phyloP scores from a whole-genome alignment of 345 rosid species.

The Passiflora organensis region DNA sequence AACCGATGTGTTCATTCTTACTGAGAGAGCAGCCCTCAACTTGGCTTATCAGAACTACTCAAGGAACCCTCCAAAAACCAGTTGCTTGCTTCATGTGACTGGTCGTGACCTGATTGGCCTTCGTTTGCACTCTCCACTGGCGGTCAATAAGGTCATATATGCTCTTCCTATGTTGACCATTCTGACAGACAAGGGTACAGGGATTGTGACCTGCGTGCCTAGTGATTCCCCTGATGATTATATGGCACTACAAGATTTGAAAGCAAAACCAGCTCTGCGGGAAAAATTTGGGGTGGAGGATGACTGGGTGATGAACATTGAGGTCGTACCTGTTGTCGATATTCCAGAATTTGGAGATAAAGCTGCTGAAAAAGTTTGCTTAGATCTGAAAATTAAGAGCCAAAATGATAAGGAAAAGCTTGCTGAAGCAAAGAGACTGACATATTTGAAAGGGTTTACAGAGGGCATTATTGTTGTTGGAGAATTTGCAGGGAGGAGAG shows the following conservation, averaged over 20 bases:
- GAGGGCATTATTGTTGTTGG: conserved; percentile 85
- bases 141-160: conserved; percentile 60
- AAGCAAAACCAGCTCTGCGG: conserved; percentile 71
- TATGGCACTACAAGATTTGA: conserved; percentile 76
- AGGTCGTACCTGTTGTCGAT: conserved; percentile 66
- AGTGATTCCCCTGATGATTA: conserved; percentile 97
- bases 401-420: conserved; percentile 94
- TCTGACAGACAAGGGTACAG: conserved; percentile 92
- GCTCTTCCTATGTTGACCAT: conserved; percentile 93
- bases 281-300: conserved; percentile 71
- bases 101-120: conserved; percentile 82
- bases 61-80: conserved; percentile 58
- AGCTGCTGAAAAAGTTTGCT: conserved; percentile 83
- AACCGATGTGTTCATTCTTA: conserved; percentile 63
- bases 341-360: conserved; percentile 83
- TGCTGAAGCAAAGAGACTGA: conserved; percentile 81
- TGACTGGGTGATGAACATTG: conserved; percentile 82
- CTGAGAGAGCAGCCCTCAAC: conserved; percentile 78
- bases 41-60: conserved; percentile 86
- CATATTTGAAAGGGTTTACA: conserved; percentile 78
- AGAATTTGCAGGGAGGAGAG: conserved; percentile 62
- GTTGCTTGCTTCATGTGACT: conserved; percentile 72
- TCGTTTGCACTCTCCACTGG: conserved; percentile 67
- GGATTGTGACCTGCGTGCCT: conserved; percentile 93
- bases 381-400: conserved; percentile 75